Conservation (phyloP, 1,284 basidiomycete species). For the Schizophyllum amplum region DNA sequence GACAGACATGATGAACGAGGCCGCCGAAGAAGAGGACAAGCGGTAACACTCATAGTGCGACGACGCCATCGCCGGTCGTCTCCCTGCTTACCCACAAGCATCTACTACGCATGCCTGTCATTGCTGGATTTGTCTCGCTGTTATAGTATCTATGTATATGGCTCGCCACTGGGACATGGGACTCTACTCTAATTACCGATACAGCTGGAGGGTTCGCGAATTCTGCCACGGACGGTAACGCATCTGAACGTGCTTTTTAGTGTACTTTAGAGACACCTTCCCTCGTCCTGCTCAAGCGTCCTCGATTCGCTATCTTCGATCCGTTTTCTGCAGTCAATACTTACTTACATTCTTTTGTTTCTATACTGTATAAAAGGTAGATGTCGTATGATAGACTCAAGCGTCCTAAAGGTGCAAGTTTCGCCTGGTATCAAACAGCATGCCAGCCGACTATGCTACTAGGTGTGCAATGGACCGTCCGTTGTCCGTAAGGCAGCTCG, state of each 20-base stretch:
- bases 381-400: no score
- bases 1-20: slow-evolving; percentile 50
- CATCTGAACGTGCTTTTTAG: background rate
- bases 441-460: no score
- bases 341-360: background rate
- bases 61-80: background rate
- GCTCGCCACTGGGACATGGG: no score
- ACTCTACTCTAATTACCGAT: no score
- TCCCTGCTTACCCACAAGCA: background rate
- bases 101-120: no score
- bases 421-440: no score
- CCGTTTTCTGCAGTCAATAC: background rate
- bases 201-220: background rate
- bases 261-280: background rate
- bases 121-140: no score
- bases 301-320: background rate
- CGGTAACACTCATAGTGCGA: slow-evolving; percentile 3
- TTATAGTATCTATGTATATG: background rate
- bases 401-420: no score
- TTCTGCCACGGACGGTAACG: background rate
- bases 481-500: no score
- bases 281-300: background rate
- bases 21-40: slow-evolving; percentile 39
- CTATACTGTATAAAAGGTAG: background rate
- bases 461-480: no score